phyloP scores from a whole-genome alignment of 345 rosid genomes.

The Populus simonii region DNA sequence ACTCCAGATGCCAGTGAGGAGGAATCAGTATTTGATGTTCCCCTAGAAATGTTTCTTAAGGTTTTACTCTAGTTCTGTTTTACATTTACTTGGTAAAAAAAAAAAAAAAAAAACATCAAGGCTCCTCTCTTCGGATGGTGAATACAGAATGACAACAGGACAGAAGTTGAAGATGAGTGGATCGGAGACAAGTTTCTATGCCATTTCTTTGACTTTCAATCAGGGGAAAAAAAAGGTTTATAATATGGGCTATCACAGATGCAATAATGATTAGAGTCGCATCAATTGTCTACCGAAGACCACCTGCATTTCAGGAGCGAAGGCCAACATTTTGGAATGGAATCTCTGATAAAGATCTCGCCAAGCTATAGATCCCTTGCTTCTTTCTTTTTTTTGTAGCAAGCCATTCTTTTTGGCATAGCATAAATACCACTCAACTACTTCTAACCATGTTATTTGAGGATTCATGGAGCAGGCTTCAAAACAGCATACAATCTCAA shows the following conservation, averaged over 20 bases:
- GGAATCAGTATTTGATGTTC: conserved; percentile 57
- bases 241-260: conserved; percentile 73
- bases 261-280: conserved; percentile 58
- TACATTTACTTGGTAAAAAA: neutral
- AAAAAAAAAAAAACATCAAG: neutral
- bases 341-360: conserved; percentile 4
- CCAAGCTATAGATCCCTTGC: neutral
- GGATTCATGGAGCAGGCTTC: neutral
- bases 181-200: conserved; percentile 46
- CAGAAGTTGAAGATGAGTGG: conserved; percentile 49
- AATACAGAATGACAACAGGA: conserved; percentile 49
- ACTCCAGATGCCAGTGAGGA: conserved; percentile 47
- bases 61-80: conserved; percentile 14
- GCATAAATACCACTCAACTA: too few species aligned
- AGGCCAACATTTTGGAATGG: conserved; percentile 48
- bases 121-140: neutral
- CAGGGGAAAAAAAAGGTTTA: conserved; percentile 22
- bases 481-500: neutral
- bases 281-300: conserved; percentile 43
- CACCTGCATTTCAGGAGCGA: conserved; percentile 54
- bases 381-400: neutral
- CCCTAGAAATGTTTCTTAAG: conserved; percentile 70
- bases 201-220: conserved; percentile 50
- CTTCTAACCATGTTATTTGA: neutral
- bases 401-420: neutral